Evolutionary conservation across 116 monocot species (phyloP), one percentile per base, ranked within the genome.

Genomic region (Papilionanthe hybrid): DNA sequence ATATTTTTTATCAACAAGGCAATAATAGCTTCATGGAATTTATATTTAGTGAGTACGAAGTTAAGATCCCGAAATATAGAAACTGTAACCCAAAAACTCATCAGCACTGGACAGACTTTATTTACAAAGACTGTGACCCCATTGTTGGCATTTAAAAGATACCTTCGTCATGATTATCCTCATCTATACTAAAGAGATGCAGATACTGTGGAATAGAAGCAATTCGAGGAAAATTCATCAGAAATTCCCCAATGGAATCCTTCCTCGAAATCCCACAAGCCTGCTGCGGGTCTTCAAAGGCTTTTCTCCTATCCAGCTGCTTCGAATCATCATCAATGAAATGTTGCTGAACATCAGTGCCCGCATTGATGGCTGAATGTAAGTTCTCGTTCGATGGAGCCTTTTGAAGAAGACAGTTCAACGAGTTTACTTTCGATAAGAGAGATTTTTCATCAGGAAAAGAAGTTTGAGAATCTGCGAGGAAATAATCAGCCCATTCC

Each of bases 401-500:
- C 77, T 76, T 87, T 47, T 84, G 93, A 80, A 95, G 86, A 78
- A 93, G 75, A 76, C 81, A 87, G 74, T 85, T 92, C 29, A 94
- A 84, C 20, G 92, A 94, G 71, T 92, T 90, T 72, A 94, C 94
- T 77, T 88, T 88, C 4, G 87, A 88, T 88, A 94, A 90, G 28
- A 92, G 82, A 15, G 85, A 85, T 45, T 82, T 78, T 55, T 94
- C 92, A 72, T 94, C 92, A 9, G 86, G 86, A 27, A 83, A 42
- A 3, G 86, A 76, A 0, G 82, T 56, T 76, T 93, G 96, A 7
- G 93, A 90, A 73, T 96, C 96, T n/a, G 69, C 6, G 69, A 69
- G 69, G 11, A 69, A 22, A 32, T 69, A 37, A 32, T 69, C 32
- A 32, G 69, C 69, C 69, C 28, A 69, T 30, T 69, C 69, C 28